phyloP scores from a whole-genome alignment of 139 green algal species.

The Picochlorum sp. region DNA sequence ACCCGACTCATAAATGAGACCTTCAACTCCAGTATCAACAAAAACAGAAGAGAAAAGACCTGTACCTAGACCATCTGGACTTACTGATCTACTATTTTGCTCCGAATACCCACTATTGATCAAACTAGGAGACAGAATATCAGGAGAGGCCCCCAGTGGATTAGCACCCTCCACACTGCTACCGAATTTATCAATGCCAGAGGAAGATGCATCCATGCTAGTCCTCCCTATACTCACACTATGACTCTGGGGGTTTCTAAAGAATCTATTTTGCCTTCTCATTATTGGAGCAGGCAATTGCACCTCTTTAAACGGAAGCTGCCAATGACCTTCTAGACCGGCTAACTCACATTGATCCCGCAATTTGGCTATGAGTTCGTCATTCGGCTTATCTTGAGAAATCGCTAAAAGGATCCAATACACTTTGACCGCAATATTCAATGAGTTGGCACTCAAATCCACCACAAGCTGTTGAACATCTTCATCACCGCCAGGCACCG shows the following conservation, averaged over 20 bases:
- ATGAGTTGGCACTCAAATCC: constrained; percentile 64
- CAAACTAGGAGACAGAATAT: background rate
- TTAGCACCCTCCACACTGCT: no score
- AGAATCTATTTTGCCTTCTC: background rate
- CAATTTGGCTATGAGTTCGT: constrained; percentile 31
- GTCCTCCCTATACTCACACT: background rate
- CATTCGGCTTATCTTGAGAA: constrained; percentile 67
- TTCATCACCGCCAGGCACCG: constrained; percentile 47
- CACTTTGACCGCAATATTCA: constrained; percentile 77
- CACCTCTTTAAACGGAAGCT: constrained; percentile 55
- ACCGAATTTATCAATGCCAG: no score
- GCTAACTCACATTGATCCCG: constrained; percentile 53
- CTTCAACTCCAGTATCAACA: constrained; percentile 43
- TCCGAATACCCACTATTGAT: background rate
- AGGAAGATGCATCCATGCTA: no score
- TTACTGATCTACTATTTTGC: background rate
- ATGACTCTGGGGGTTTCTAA: background rate
- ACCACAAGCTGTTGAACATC: constrained; percentile 42
- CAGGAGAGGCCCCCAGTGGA: background rate
- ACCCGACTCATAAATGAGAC: constrained; percentile 22
- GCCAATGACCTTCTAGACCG: constrained; percentile 67
- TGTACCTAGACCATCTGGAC: constrained; percentile 30
- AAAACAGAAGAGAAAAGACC: constrained; percentile 38
- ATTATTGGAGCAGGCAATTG: constrained; percentile 45
- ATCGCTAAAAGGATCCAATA: constrained; percentile 88